Evolutionary conservation across 2,329 filamentous ascomycete genomes (phyloP).

Genomic region (Pseudogymnoascus sp.): DNA sequence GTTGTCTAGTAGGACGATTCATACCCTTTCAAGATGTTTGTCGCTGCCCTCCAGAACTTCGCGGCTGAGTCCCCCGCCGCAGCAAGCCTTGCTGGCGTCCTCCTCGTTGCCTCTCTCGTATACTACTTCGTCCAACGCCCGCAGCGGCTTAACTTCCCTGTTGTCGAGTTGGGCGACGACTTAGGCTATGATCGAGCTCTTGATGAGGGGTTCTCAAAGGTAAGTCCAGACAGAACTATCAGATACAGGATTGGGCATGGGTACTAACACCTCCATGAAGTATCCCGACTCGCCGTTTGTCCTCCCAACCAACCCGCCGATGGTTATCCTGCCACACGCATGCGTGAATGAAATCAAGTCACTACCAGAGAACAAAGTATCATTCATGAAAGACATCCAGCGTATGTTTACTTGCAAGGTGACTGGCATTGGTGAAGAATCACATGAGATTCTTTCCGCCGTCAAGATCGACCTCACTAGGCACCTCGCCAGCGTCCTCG

Average conservation of each 20-base stretch:
- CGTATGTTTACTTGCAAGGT: slow-evolving; percentile 15
- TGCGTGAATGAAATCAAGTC: slow-evolving; percentile 13
- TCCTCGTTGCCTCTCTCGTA: not conserved
- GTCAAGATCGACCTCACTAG: slow-evolving; percentile 14
- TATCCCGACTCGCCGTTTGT: slow-evolving; percentile 13
- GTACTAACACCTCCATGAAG: not conserved
- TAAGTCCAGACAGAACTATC: not conserved
- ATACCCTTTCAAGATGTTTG: not conserved
- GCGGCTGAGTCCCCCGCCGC: not conserved
- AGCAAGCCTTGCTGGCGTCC: not conserved
- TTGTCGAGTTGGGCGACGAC: not conserved
- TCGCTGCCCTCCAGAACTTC: not conserved
- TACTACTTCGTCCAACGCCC: slow-evolving; percentile 3
- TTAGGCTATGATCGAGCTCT: not conserved
- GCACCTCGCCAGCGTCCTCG: slow-evolving; percentile 10
- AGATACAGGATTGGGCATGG: not conserved
- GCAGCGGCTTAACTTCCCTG: not conserved
- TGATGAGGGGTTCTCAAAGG: not conserved
- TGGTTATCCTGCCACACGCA: slow-evolving; percentile 13
- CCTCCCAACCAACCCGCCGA: slow-evolving; percentile 4
- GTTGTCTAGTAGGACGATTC: not conserved
- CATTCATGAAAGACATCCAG: slow-evolving; percentile 14
- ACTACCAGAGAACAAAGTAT: slow-evolving; percentile 10
- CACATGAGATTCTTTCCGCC: not conserved
- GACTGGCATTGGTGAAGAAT: slow-evolving; percentile 19